phyloP scores from a whole-genome alignment of 768 basidiomycete genomes.

The Xerocomellus intermedius region DNA sequence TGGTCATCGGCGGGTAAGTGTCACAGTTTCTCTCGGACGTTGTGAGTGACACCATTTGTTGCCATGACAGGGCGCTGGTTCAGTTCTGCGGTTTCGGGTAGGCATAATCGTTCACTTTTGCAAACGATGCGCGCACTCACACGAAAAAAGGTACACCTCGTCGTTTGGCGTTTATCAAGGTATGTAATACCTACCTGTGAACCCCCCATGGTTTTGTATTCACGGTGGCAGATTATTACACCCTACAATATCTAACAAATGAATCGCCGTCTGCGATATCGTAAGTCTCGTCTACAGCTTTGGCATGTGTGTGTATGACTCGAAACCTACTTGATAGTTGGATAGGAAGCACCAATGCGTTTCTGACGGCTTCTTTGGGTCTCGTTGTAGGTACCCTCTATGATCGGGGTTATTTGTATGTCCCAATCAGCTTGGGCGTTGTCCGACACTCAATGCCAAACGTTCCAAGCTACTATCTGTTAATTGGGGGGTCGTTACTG shows the following conservation, averaged over 20 bases:
- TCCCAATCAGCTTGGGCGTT: background rate
- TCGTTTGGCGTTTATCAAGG: slow-evolving; percentile 45
- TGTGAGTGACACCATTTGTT: background rate
- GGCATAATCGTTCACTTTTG: background rate
- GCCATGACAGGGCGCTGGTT: slow-evolving; percentile 26
- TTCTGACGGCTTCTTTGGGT: slow-evolving; percentile 38
- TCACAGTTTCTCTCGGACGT: background rate
- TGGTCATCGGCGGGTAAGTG: slow-evolving; percentile 24
- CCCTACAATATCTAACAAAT: slow-evolving; percentile 34
- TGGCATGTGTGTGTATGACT: background rate
- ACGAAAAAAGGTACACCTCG: slow-evolving; percentile 28
- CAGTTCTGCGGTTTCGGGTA: slow-evolving; percentile 37
- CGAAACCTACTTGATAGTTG: slow-evolving; percentile 24
- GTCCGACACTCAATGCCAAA: background rate
- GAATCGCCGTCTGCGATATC: slow-evolving; percentile 36
- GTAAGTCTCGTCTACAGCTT: slow-evolving; percentile 22
- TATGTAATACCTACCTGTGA: background rate
- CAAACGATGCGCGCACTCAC: background rate
- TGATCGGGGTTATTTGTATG: slow-evolving; percentile 53
- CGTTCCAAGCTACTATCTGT: slow-evolving; percentile 38
- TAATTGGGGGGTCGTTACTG: slow-evolving; percentile 45
- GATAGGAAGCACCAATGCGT: slow-evolving; percentile 49
- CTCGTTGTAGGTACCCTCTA: slow-evolving; percentile 45
- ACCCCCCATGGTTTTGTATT: background rate
- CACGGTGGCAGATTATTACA: slow-evolving; percentile 37